phyloP scores from a whole-genome alignment of 306 rosid genomes.

The Potentilla sterilis region DNA sequence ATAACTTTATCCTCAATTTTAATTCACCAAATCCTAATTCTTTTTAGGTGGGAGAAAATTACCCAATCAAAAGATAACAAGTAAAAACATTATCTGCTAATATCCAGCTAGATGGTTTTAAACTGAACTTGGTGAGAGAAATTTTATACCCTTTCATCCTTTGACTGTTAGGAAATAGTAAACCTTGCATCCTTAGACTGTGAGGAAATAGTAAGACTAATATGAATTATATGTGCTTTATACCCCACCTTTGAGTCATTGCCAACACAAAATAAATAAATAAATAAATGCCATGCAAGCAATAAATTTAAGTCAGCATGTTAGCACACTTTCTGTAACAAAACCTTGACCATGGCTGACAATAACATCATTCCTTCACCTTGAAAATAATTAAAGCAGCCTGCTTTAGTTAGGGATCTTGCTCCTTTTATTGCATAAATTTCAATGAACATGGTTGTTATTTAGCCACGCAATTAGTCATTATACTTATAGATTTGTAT shows the following conservation, averaged over 20 bases:
- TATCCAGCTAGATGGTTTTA: background rate
- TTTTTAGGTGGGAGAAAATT: background rate
- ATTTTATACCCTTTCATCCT: background rate
- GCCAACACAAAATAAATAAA: background rate
- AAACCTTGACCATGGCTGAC: slow-evolving; percentile 7
- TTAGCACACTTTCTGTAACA: background rate
- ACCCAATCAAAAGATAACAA: background rate
- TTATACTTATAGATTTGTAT: background rate
- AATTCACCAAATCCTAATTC: background rate
- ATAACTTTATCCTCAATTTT: background rate
- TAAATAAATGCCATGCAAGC: background rate
- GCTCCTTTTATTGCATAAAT: background rate
- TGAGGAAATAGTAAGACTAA: background rate
- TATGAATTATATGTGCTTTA: background rate
- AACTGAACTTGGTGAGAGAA: background rate
- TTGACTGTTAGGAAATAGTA: background rate
- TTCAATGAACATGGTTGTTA: background rate
- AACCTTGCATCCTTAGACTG: background rate
- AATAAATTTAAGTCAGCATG: background rate
- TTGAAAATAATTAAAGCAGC: background rate
- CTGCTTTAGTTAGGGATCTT: background rate
- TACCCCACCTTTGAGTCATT: background rate
- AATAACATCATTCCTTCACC: background rate
- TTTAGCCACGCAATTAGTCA: background rate
- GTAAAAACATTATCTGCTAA: background rate